These are phyloP conservation scores for Aphanomyces stellatus DNA, from an alignment of 352 stramenopile species.

Conservation along the genomic window DNA sequence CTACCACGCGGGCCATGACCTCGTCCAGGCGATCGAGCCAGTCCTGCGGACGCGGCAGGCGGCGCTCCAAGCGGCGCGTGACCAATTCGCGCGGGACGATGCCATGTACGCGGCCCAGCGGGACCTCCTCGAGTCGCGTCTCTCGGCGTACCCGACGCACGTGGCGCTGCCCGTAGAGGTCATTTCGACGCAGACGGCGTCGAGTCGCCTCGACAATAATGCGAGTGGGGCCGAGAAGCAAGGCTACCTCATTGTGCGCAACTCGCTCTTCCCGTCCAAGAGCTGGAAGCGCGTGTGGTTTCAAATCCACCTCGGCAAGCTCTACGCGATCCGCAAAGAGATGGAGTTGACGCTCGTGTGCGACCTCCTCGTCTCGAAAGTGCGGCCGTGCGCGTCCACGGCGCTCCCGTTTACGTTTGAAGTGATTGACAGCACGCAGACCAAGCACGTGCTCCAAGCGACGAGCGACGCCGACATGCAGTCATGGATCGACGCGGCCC, in stretches of 20 bases:
- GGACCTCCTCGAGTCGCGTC: conserved; percentile 42
- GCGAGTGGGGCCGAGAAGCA: conserved; percentile 37
- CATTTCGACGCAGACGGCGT: conserved; percentile 26
- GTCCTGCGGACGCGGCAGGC: conserved; percentile 57
- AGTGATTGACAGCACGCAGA: conserved; percentile 70
- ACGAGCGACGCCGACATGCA: conserved; percentile 61
- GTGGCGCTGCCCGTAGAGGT: conserved; percentile 57
- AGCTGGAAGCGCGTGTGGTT: conserved; percentile 85
- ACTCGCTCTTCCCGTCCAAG: conserved; percentile 65
- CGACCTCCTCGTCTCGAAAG: conserved; percentile 71
- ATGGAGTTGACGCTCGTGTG: conserved; percentile 70
- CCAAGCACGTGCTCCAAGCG: conserved; percentile 68
- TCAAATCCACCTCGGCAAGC: conserved; percentile 77
- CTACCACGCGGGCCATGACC: conserved; percentile 72
- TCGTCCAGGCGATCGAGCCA: conserved; percentile 68
- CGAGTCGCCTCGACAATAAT: conserved; percentile 19
- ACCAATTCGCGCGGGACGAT: conserved; percentile 67
- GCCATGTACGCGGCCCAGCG: conserved; percentile 64
- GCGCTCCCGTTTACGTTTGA: conserved; percentile 72
- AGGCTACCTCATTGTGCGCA: conserved; percentile 80
- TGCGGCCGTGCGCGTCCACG: conserved; percentile 44
- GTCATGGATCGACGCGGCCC: conserved; percentile 75
- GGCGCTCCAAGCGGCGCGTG: conserved; percentile 47
- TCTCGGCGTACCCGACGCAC: conserved; percentile 33
- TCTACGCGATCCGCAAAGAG: conserved; percentile 77